These are phyloP conservation scores for Sordariomycetes sp. DNA, from an alignment of 2,329 filamentous ascomycete species.

Conservation along the genomic window DNA sequence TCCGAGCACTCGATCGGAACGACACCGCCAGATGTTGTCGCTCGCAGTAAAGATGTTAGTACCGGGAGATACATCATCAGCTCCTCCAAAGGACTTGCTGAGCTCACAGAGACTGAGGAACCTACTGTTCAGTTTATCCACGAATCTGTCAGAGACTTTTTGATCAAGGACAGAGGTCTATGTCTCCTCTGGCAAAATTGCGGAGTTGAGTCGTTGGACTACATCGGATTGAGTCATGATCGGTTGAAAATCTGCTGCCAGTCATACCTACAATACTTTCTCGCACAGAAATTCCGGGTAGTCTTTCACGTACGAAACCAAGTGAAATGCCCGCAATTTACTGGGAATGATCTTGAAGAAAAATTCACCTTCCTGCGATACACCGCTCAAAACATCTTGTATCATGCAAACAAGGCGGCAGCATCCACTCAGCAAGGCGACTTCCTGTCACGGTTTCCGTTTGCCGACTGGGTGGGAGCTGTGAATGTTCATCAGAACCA, in stretches of 20 bases:
- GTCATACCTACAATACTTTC: slow-evolving; percentile 20
- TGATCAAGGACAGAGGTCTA: slow-evolving; percentile 25
- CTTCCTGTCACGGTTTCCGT: slow-evolving; percentile 20
- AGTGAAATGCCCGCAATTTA: slow-evolving; percentile 1
- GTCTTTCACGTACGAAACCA: slow-evolving; percentile 5
- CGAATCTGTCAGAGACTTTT: slow-evolving; percentile 38
- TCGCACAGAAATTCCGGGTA: neutral
- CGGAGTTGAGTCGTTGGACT: slow-evolving; percentile 7
- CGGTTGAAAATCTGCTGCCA: slow-evolving; percentile 32
- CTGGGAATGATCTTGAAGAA: no score
- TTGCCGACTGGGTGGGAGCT: slow-evolving; percentile 17
- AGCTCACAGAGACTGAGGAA: slow-evolving; percentile 21
- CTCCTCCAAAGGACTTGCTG: slow-evolving; percentile 41
- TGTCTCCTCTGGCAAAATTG: slow-evolving; percentile 19
- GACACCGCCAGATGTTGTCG: no score
- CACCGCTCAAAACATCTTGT: slow-evolving; percentile 26
- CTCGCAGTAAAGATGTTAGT: no score
- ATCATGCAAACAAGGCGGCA: slow-evolving; percentile 27
- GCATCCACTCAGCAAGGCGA: slow-evolving; percentile 14
- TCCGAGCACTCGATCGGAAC: no score
- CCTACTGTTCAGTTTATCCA: slow-evolving; percentile 42
- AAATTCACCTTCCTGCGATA: slow-evolving; percentile 37
- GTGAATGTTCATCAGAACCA: slow-evolving; percentile 20
- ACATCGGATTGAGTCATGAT: slow-evolving; percentile 27
- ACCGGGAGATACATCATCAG: slow-evolving; percentile 24